Conservation (phyloP, 306 rosid genomes). For the Datisca glomerata region DNA sequence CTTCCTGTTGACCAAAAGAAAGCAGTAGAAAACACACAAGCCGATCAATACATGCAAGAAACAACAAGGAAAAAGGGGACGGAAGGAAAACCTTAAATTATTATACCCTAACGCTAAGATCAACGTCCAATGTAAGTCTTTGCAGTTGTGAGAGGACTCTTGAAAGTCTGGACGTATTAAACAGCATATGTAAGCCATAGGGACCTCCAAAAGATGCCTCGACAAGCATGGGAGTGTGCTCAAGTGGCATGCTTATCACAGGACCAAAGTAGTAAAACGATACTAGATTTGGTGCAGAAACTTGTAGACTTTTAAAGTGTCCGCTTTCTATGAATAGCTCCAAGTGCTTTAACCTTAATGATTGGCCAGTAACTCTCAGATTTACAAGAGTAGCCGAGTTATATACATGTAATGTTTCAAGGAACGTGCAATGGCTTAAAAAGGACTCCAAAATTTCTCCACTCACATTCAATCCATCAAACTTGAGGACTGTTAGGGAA, state of each 20-base stretch:
- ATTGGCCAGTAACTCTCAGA: constrained; percentile 8
- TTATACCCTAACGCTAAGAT: too few species aligned
- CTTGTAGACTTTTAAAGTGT: constrained; percentile 3
- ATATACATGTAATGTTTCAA: neutral
- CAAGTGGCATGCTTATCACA: neutral
- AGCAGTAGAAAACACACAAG: neutral
- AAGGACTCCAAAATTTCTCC: constrained; percentile 9
- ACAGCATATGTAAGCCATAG: neutral
- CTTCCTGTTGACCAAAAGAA: neutral
- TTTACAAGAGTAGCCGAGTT: neutral
- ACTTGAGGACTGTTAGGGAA: constrained; percentile 5
- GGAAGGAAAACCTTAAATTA: too few species aligned
- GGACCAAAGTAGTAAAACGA: constrained; percentile 4
- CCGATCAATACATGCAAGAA: neutral
- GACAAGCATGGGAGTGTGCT: constrained; percentile 2
- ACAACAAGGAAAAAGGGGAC: too few species aligned
- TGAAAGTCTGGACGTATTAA: neutral
- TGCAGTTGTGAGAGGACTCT: neutral
- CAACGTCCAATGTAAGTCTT: neutral
- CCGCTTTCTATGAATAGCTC: neutral
- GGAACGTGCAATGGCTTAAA: constrained; percentile 1
- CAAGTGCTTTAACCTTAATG: neutral
- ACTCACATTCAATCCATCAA: neutral
- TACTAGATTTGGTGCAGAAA: constrained; percentile 7
- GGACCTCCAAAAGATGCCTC: neutral